Base-by-base conservation (phyloP, 148 eudicot genomes). In the Rhododendron molle region DNA sequence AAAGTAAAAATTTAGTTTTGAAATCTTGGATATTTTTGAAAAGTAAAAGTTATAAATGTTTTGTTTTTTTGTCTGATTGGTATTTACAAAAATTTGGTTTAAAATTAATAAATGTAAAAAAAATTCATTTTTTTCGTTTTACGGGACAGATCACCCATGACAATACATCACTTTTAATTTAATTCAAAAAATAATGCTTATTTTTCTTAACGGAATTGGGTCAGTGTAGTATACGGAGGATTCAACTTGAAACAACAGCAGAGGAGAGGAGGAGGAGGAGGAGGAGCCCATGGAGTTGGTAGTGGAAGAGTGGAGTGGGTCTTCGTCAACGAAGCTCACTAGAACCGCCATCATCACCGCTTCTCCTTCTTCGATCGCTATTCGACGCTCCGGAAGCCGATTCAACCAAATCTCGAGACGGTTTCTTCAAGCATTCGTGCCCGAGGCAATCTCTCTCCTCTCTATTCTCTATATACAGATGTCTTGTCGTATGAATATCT, bases 341-440 rank as follows among this genome's bases (percentile, higher is more conserved):
- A 86, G 90, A 32, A 93, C 97, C 26, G 94, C 98, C 84, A 90
- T 90, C 43, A 88, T 95, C 81, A 91, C 91, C 5, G 79, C 88
- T 50, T 84, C 93, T 16, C 84, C 88, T 15, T 85, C 91, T 77
- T 86, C 91, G 16, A 23, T 86, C 40, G 23, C 81, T 73, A 34
- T 91, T 71, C 60, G 13, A 76, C 89, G 91, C 83, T 91, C 90
- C 46, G 88, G 92, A 43, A 91, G 86, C 86, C 92, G 90, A 11
- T 93, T 96, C 86, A 88, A 84, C 83, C 89, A 87, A 5, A 38
- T 92, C n/a, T 83, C 89, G 71, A 83, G 90, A 67, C 92, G 93
- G 50, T 82, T 96, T 83, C 93, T 92, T 52, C 87, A 95, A 86
- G 98, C 98, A 36, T 94, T 96, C 86, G 98, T 96, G 49, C 98